Conservation (phyloP, 2,329 filamentous ascomycete species). For the Chaetomiaceae sp. region DNA sequence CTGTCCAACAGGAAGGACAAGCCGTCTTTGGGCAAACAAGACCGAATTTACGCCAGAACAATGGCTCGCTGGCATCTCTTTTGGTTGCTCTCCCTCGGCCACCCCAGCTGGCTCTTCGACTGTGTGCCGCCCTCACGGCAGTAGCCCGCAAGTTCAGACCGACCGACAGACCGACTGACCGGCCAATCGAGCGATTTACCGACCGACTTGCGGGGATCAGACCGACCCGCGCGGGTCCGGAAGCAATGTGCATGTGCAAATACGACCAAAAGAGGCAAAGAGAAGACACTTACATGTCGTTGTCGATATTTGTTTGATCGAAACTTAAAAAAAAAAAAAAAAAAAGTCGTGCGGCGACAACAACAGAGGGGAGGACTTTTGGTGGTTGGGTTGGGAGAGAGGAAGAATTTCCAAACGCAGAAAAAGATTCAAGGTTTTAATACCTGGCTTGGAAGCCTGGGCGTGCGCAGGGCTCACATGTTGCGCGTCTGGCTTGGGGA, state of each 20-base stretch:
- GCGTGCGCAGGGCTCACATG: background rate
- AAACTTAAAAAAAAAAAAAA: background rate
- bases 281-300: slow-evolving; percentile 5
- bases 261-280: background rate
- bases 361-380: background rate
- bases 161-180: no score
- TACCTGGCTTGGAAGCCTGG: background rate
- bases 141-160: no score
- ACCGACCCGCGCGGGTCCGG: background rate
- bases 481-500: no score
- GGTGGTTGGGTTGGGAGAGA: background rate
- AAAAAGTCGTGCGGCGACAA: background rate
- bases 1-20: background rate
- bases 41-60: background rate
- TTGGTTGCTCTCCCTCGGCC: background rate
- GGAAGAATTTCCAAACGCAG: background rate
- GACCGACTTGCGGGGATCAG: background rate
- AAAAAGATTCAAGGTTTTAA: background rate
- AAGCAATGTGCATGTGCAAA: background rate
- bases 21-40: slow-evolving; percentile 4
- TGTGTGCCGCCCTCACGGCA: no score
- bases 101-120: no score
- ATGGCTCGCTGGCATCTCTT: background rate
- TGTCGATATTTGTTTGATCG: background rate
- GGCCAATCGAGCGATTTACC: background rate